Evolutionary conservation across 1,139 yeast genomes (phyloP).

Genomic region (Pichia sp.): DNA sequence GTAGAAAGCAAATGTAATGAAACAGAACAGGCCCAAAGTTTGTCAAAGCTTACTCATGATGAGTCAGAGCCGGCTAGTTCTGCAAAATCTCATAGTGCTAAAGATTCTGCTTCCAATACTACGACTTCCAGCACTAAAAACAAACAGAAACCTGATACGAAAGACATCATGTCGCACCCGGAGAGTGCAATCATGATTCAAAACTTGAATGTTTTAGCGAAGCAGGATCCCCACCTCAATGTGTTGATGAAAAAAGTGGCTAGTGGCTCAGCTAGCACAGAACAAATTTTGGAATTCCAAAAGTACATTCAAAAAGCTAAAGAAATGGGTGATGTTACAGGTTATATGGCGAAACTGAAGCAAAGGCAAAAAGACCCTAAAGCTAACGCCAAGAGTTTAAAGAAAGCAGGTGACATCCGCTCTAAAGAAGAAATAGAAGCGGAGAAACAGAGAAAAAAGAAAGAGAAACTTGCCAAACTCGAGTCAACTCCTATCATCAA

Average conservation of each 20-base stretch:
- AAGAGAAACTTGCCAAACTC: conserved; percentile 6
- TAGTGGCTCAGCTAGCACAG: conserved; percentile 65
- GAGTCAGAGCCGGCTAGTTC: too few species aligned
- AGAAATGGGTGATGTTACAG: conserved; percentile 56
- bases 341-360: conserved; percentile 21
- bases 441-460: conserved; percentile 8
- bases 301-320: conserved; percentile 73
- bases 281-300: conserved; percentile 72
- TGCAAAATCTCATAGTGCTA: too few species aligned
- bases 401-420: conserved; percentile 12
- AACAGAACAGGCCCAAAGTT: too few species aligned
- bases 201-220: conserved; percentile 76
- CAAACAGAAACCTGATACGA: conserved; percentile 5
- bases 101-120: too few species aligned
- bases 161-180: conserved; percentile 48
- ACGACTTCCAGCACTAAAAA: background rate
- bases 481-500: background rate
- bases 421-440: background rate
- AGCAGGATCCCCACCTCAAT: conserved; percentile 61
- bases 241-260: conserved; percentile 80
- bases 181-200: conserved; percentile 78
- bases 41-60: too few species aligned
- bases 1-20: too few species aligned
- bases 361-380: conserved; percentile 17
- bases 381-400: conserved; percentile 13